These are phyloP conservation scores for Lepiota subincarnata DNA, from an alignment of 768 basidiomycete species.

Conservation along the genomic window DNA sequence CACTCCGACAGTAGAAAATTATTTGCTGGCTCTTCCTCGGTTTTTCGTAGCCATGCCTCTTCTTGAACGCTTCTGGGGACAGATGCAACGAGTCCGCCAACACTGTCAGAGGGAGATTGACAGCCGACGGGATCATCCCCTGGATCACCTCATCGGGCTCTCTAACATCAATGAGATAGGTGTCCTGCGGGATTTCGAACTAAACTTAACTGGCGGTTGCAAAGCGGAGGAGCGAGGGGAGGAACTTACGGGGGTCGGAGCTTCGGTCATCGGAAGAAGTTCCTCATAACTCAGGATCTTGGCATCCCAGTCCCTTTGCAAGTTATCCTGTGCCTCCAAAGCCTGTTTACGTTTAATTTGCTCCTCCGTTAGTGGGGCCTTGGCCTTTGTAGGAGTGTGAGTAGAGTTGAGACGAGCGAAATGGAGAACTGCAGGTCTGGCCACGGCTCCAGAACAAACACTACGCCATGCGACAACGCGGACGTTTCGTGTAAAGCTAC, in stretches of 20 bases:
- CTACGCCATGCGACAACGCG: neutral
- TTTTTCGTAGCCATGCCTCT: slow-evolving; percentile 70
- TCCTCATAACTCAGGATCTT: slow-evolving; percentile 73
- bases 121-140: slow-evolving; percentile 89
- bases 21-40: slow-evolving; percentile 69
- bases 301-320: slow-evolving; percentile 74
- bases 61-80: slow-evolving; percentile 48
- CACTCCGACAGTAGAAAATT: slow-evolving; percentile 89
- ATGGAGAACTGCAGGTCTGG: slow-evolving; percentile 9
- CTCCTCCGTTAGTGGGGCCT: slow-evolving; percentile 26
- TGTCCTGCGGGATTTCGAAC: slow-evolving; percentile 39
- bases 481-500: neutral
- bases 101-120: slow-evolving; percentile 84
- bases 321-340: slow-evolving; percentile 32
- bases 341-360: slow-evolving; percentile 29
- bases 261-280: slow-evolving; percentile 73
- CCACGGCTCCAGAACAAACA: slow-evolving; percentile 3
- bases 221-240: neutral
- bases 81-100: slow-evolving; percentile 65
- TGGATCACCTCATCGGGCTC: slow-evolving; percentile 89
- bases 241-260: slow-evolving; percentile 58
- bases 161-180: slow-evolving; percentile 84
- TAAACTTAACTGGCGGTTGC: neutral
- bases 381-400: slow-evolving; percentile 18
- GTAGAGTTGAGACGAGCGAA: slow-evolving; percentile 29